Evolutionary conservation across 2,329 filamentous ascomycete species (phyloP), one percentile per base, ranked within the genome.

Genomic region (Fonsecaea multimorphosa): DNA sequence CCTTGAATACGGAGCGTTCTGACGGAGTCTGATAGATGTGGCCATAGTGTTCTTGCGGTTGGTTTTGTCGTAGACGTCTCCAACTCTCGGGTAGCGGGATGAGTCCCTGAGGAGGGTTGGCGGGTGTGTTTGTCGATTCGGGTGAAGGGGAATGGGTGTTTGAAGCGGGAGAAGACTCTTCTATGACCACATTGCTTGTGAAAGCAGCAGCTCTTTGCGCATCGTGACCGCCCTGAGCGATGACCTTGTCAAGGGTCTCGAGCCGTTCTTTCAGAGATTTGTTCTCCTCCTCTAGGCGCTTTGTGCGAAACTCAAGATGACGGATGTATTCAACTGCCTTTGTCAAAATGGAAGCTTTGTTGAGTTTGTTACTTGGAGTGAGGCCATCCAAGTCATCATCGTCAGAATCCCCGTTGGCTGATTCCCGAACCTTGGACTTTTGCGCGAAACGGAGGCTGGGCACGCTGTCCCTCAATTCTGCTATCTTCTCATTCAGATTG

Each of bases 261-360:
- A 97, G 86, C 32, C 92, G 87, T 53, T 88, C 87, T 76, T 94
- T 93, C 80, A 97, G 86, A 14, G 86, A 86, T 32, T 81, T 84
- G 74, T 97, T 93, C 76, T 98, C 93, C 53, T 96, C 92, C 59
- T 89, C 82, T 9, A 97, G 81, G 5, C 91, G 87, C 70, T 88
- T 91, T 73, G 96, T 96, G 12, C 93, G 88, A 80, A 96, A 96
- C 78, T 98, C 94, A 1, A 98, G 81, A 78, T 98, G 93, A 40
- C 89, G 87, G 71, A 98, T 98, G 73, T 98, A 98, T 76, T 98
- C 94, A 5, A 94, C 97, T 1, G 94, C 94, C 78, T 98, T 98
- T 70, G 92, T 93, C 51, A 98, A 81, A 58, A 98, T 92, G 1
- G 93, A 97, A n/a, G 94, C 94, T 78, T 98, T 98, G 82, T 98